phyloP scores from a whole-genome alignment of 345 rosid genomes.

The Erucastrum elatum region DNA sequence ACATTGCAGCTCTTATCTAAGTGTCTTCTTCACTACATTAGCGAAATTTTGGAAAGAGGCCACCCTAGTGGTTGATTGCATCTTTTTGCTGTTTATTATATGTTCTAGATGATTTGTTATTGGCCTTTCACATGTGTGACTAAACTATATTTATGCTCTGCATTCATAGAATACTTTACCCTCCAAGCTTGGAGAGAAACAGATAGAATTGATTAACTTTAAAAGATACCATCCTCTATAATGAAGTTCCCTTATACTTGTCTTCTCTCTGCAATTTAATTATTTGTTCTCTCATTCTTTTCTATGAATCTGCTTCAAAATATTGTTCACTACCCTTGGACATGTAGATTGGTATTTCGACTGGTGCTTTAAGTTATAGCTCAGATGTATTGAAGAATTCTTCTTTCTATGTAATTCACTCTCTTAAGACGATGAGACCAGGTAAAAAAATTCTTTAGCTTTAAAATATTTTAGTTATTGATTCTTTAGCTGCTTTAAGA shows the following conservation, averaged over 20 bases:
- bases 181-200: background rate
- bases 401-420: conserved; percentile 25
- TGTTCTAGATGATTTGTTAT: conserved; percentile 24
- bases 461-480: background rate
- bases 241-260: conserved; percentile 28
- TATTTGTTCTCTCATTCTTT: background rate
- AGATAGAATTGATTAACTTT: conserved; percentile 2
- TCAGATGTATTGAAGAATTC: conserved; percentile 19
- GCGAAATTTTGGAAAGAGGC: conserved; percentile 26
- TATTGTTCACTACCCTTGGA: background rate
- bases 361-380: conserved; percentile 37
- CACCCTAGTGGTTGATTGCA: conserved; percentile 33
- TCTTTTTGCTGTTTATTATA: conserved; percentile 19
- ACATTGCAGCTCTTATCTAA: conserved; percentile 12
- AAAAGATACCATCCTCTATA: conserved; percentile 25
- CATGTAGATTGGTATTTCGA: background rate
- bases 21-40: conserved; percentile 20
- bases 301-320: background rate
- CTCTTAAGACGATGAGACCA: conserved; percentile 49
- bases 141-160: conserved; percentile 11
- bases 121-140: conserved; percentile 28
- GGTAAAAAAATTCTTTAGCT: conserved; percentile 40
- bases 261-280: conserved; percentile 13
- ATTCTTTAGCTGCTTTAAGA: background rate
- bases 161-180: background rate